phyloP scores from a whole-genome alignment of 2,329 filamentous ascomycete species.

The Calonectria honghensis region DNA sequence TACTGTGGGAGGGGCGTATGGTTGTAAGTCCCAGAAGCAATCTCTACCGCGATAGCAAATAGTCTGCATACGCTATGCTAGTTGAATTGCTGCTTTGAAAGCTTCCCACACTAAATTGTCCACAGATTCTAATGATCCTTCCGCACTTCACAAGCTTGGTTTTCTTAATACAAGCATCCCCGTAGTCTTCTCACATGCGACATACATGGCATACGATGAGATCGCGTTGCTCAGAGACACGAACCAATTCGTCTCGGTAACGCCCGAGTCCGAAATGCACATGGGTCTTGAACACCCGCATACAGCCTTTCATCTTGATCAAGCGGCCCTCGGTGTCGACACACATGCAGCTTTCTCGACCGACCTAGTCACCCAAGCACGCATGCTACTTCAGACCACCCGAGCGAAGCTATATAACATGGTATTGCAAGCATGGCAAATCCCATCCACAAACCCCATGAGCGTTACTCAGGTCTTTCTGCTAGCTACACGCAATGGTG shows the following conservation, averaged over 20 bases:
- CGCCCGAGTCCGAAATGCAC: conserved; percentile 76
- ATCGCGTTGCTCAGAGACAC: conserved; percentile 65
- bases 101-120: background rate
- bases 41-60: background rate
- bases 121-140: conserved; percentile 60
- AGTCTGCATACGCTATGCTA: too few species aligned
- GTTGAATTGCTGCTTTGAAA: too few species aligned
- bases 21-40: background rate
- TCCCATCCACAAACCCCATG: conserved; percentile 70
- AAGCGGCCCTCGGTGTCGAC: conserved; percentile 72
- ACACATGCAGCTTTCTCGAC: conserved; percentile 71
- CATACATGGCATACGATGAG: conserved; percentile 64
- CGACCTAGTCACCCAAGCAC: conserved; percentile 71
- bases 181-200: conserved; percentile 71
- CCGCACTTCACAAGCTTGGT: conserved; percentile 59
- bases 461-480: conserved; percentile 72
- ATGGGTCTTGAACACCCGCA: conserved; percentile 71
- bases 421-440: conserved; percentile 62
- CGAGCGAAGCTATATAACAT: conserved; percentile 62
- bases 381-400: conserved; percentile 70
- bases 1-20: conserved; percentile 62
- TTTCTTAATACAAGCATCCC: conserved; percentile 67
- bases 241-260: conserved; percentile 74
- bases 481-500: conserved; percentile 72
- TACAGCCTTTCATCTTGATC: conserved; percentile 67